Conservation (phyloP, 371 early-diverging fungal genomes). For the Mortierella sp. region DNA sequence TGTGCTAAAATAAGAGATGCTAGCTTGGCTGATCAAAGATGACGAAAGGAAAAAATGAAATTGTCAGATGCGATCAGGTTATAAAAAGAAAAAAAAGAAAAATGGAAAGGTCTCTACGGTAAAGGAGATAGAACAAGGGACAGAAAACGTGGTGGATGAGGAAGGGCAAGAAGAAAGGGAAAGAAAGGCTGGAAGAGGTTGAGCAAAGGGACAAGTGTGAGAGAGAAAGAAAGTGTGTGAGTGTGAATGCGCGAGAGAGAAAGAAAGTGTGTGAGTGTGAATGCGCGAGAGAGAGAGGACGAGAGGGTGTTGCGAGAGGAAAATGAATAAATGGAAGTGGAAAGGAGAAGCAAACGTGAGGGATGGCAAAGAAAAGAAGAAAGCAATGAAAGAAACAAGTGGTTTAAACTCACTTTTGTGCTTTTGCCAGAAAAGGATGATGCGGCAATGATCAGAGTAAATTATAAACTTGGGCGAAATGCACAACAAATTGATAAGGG, state of each 20-base stretch:
- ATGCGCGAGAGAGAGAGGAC: slow-evolving; percentile 1
- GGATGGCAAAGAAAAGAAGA: no score
- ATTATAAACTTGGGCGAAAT: background rate
- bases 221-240: background rate
- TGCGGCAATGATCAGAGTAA: background rate
- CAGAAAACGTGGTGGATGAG: background rate
- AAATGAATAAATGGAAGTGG: background rate
- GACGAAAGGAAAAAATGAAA: background rate
- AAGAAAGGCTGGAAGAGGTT: background rate
- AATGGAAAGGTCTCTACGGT: background rate
- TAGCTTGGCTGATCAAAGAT: background rate
- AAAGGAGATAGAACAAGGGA: slow-evolving; percentile 8
- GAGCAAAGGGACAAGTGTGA: background rate
- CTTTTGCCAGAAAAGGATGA: background rate
- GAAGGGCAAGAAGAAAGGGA: background rate
- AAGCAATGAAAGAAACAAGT: no score
- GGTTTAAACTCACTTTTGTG: no score
- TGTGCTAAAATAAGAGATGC: background rate
- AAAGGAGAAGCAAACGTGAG: background rate
- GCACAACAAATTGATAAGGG: background rate
- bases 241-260: no score
- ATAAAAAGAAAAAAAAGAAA: background rate
- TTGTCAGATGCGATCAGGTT: background rate
- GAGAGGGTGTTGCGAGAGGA: background rate
- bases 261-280: background rate